Evolutionary conservation across 495 filamentous ascomycete genomes (phyloP), one percentile per base, ranked within the genome.

Genomic region (Niebla homalea): DNA sequence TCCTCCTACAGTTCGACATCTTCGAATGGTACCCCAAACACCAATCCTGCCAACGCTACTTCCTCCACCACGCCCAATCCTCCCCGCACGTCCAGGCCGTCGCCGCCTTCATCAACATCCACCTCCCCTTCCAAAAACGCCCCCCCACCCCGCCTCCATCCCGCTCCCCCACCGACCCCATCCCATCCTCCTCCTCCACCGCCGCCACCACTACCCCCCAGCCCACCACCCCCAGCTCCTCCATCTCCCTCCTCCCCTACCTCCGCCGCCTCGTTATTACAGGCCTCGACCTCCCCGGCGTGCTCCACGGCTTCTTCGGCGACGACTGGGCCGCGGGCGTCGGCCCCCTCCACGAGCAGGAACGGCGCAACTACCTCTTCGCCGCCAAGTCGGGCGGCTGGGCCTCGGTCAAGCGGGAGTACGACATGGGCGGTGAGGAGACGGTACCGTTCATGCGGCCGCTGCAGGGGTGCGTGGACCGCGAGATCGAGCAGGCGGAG

Each of bases 1-100:
- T n/a, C 14, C 21, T 4, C 6, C 7, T 60, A 67, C 39, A 70
- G 48, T 87, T 88, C 63, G 90, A 95, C 64, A 83, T 96, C 51
- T 79, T 96, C 62, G 84, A 87, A 51, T 98, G 92, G 92, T 85
- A 94, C 60, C 87, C 89, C 15, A 79, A 83, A 44, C 95, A 94
- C 66, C 86, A 90, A 63, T 87, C 79, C 56, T 98, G 92, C 66
- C 85, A 90, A 53, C 78, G 79, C 36, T 96, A 93, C 71, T 98
- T 98, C 67, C 70, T 96, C 57, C 87, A 95, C 60, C 80, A 89
- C 63, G 87, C 89, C 5, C 92, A 97, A 61, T 85, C 93, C 66
- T 82, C 78, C 52, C 76, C 72, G 36, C 75, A 80, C 36, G 84
- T 93, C 18, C 89, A 96, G 67, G 87, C 88, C 19, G 73, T 97